A percentile compares a stretch with the other conserved stretches of the same genome.
These are phyloP conservation scores for Hortiboletus flavorubellus DNA, from an alignment of 768 basidiomycete species.

Conservation along the genomic window DNA sequence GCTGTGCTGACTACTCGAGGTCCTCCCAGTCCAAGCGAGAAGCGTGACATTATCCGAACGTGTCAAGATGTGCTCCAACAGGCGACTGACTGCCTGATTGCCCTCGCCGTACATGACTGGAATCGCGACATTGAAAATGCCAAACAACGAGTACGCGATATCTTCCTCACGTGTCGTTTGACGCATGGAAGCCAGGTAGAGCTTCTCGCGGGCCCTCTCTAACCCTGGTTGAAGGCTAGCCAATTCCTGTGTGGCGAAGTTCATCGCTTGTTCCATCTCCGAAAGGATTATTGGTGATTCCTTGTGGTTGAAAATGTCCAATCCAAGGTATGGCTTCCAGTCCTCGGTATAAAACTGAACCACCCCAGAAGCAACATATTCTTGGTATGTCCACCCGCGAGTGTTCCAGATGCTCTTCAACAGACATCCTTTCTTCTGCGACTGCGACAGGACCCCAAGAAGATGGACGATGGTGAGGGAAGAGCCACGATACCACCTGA, in stretches of 20 bases:
- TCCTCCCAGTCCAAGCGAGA: constrained; percentile 3
- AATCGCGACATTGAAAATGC: constrained; percentile 8
- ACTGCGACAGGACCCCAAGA: background rate
- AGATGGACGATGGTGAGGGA: background rate
- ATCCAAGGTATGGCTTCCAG: constrained; percentile 10
- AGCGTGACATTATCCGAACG: background rate
- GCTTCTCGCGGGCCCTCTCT: background rate
- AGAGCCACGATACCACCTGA: constrained; percentile 10
- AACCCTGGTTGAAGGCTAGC: background rate
- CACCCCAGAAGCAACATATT: constrained; percentile 2
- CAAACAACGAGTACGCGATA: constrained; percentile 14
- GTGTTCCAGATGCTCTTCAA: constrained; percentile 12
- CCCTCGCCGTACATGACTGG: constrained; percentile 17
- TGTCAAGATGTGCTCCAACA: background rate
- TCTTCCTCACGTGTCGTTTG: constrained; percentile 15
- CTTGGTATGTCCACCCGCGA: constrained; percentile 10
- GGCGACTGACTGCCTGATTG: background rate
- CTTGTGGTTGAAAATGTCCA: constrained; percentile 4
- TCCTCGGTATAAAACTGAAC: constrained; percentile 11
- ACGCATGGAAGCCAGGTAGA: constrained; percentile 11
- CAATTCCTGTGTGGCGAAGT: background rate
- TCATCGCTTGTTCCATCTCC: background rate
- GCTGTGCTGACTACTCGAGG: background rate
- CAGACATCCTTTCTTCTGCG: background rate
- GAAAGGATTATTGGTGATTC: background rate